Evolutionary conservation across 768 basidiomycete genomes (phyloP), one percentile per base, ranked within the genome.

Genomic region (Agrocybe praecox): DNA sequence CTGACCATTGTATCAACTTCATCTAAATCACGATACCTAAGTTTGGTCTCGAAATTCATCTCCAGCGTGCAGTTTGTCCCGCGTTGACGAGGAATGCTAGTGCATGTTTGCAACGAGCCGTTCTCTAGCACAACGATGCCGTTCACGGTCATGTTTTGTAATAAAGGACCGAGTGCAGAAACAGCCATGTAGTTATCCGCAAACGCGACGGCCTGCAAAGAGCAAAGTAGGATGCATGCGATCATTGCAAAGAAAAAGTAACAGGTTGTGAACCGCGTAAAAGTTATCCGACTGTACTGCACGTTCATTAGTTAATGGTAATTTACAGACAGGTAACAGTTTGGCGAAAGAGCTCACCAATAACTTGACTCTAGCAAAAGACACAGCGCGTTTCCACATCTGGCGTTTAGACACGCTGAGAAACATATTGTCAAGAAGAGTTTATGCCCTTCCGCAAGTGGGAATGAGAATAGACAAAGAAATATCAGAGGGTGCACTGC

Each of bases 161-260:
- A 61, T n/a, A 77, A 62, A 18, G 56, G 55, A 6, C 68, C 56
- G 19, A 83, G 69, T 0, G 71, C 65, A 12, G 58, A 21, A 18
- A 72, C 69, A 6, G 75, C 77, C 10, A 67, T 56, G 1, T 67
- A 48, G 55, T 79, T 81, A 52, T 74, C 72, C 3, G 58, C 56
- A 44, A 77, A 75, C 2, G 76, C 66, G 22, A 75, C 47, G 14
- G 67, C 68, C 58, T 83, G 82, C 10, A 83, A 62, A 12, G 69
- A 62, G 54, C 69, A 72, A 49, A 83, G 76, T 22, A 72, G 65
- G 42, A 77, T 51, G 56, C 75, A 80, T 52, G 72, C 73, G 23
- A 74, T 45, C 45, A 85, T 59, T 24, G 80, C 75, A 55, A 83
- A 68, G 40, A 77, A 66, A 62, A 82, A 80, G 65, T 81, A 86